Conservation (phyloP, 179 eudicot species). For the Drosera spatulata region DNA sequence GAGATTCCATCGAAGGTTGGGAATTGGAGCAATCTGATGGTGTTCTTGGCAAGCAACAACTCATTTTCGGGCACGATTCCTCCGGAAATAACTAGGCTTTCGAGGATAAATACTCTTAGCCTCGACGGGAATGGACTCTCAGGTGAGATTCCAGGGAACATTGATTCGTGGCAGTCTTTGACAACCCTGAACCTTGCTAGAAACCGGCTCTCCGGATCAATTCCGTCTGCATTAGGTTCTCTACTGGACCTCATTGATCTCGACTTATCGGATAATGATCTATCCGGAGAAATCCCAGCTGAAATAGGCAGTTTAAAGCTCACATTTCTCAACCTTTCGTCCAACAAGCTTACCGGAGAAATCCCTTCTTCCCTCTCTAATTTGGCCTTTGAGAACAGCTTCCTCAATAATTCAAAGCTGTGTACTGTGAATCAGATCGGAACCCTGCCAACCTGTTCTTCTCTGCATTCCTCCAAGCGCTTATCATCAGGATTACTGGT, state of each 20-base stretch:
- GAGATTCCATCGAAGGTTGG: slow-evolving; percentile 33
- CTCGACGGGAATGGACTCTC: slow-evolving; percentile 64
- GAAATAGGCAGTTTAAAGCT: slow-evolving; percentile 37
- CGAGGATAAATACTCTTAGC: slow-evolving; percentile 19
- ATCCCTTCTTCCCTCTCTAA: slow-evolving; percentile 55
- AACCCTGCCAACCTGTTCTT: slow-evolving; percentile 31
- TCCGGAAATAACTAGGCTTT: slow-evolving; percentile 38
- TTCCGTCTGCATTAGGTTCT: slow-evolving; percentile 43
- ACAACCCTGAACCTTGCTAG: slow-evolving; percentile 38
- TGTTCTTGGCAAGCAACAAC: slow-evolving; percentile 58
- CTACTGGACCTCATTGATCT: slow-evolving; percentile 45
- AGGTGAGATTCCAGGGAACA: slow-evolving; percentile 50
- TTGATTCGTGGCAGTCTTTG: slow-evolving; percentile 47
- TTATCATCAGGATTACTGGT: slow-evolving; percentile 30
- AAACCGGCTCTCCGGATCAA: slow-evolving; percentile 51
- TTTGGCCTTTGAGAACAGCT: slow-evolving; percentile 45
- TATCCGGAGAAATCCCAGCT: slow-evolving; percentile 58
- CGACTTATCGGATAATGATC: slow-evolving; percentile 48
- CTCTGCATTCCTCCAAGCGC: slow-evolving; percentile 8
- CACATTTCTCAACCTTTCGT: slow-evolving; percentile 46
- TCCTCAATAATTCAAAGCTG: slow-evolving; percentile 46
- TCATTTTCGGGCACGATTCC: slow-evolving; percentile 51
- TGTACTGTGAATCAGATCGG: slow-evolving; percentile 35
- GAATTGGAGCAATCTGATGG: slow-evolving; percentile 35
- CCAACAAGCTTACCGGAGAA: slow-evolving; percentile 49